These are phyloP conservation scores for Neoboletus magnificus DNA, from an alignment of 768 basidiomycete species.

Conservation along the genomic window DNA sequence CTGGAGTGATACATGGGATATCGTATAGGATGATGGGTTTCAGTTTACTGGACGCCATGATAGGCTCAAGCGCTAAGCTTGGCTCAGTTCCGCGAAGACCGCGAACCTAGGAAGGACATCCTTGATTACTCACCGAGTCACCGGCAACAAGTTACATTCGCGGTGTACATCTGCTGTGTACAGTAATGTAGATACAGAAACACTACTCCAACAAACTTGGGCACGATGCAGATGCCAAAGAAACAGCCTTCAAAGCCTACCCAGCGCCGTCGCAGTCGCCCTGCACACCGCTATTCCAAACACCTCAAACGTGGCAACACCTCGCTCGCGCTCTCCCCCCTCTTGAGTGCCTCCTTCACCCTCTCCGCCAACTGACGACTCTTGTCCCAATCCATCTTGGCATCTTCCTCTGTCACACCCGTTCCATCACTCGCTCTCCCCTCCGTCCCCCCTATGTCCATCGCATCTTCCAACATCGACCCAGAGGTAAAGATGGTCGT, in stretches of 20 bases:
- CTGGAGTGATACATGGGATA: conserved; percentile 27
- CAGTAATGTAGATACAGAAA: neutral
- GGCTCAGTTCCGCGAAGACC: too few species aligned
- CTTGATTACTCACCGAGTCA: neutral
- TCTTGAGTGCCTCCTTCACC: conserved; percentile 21
- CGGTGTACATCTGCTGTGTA: neutral
- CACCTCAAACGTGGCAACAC: conserved; percentile 30
- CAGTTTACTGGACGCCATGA: conserved; percentile 8
- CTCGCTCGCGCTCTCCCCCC: conserved; percentile 15
- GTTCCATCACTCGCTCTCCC: neutral
- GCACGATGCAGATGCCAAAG: neutral
- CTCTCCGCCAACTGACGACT: conserved; percentile 21
- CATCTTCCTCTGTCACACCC: conserved; percentile 5
- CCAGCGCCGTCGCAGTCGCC: neutral
- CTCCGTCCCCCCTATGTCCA: neutral
- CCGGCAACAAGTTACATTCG: neutral
- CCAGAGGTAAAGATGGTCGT: neutral
- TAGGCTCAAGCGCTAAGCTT: too few species aligned
- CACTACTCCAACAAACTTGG: neutral
- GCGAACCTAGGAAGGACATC: too few species aligned
- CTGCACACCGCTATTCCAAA: conserved; percentile 16
- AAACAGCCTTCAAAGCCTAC: neutral
- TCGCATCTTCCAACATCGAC: neutral
- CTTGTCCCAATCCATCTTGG: conserved; percentile 26
- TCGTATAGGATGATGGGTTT: conserved; percentile 36